These are phyloP conservation scores for Nitzschia putrida DNA, from an alignment of 108 stramenopile genomes.

Conservation along the genomic window DNA sequence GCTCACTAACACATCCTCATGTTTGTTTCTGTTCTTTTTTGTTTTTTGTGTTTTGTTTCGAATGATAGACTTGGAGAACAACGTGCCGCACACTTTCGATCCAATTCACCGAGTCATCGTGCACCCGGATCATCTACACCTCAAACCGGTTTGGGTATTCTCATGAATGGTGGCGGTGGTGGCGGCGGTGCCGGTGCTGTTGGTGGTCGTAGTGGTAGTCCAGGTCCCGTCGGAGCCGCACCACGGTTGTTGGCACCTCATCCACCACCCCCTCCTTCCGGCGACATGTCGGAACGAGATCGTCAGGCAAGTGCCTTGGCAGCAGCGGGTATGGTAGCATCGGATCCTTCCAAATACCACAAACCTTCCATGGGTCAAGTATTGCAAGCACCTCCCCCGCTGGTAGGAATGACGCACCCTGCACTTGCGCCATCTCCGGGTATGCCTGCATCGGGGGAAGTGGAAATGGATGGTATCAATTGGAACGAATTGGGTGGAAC, in stretches of 20 bases:
- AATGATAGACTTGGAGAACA: constrained; percentile 20
- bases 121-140: constrained; percentile 37
- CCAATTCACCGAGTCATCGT: constrained; percentile 25
- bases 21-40: not conserved
- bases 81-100: constrained; percentile 48
- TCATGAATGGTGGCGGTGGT: constrained; percentile 45
- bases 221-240: constrained; percentile 10
- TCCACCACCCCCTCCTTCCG: constrained; percentile 41
- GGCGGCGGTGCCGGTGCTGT: not conserved
- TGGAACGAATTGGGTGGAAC: constrained; percentile 33
- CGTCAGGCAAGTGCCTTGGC: constrained; percentile 84
- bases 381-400: constrained; percentile 51
- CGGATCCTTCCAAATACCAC: constrained; percentile 39
- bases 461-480: constrained; percentile 24
- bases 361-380: constrained; percentile 36
- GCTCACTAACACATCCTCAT: not conserved
- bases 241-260: constrained; percentile 27
- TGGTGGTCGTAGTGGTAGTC: not conserved
- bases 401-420: constrained; percentile 14
- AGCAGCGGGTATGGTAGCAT: constrained; percentile 77
- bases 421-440: not conserved
- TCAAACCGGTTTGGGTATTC: constrained; percentile 74
- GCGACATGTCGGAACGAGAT: constrained; percentile 76
- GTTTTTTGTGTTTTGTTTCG: not conserved
- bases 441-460: not conserved